A percentile compares a stretch with the other conserved stretches of the same genome.
Evolutionary conservation across 768 basidiomycete species (phyloP).

Genomic region (Scleroderma bovista): DNA sequence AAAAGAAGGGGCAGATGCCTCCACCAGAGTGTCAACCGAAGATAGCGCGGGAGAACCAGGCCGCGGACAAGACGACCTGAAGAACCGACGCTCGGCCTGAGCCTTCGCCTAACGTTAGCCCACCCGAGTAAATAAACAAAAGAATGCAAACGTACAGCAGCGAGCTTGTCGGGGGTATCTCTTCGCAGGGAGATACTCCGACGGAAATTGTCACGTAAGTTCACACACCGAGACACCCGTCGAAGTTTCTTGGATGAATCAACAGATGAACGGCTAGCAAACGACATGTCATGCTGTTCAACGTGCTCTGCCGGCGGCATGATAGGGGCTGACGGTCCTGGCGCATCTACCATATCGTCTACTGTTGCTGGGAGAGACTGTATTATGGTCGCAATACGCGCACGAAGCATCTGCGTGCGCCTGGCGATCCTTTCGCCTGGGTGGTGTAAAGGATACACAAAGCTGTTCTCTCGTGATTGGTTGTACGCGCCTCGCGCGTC

Average conservation of each 20-base stretch:
- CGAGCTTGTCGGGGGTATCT: conserved; percentile 13
- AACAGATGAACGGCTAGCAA: background rate
- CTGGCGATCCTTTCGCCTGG: conserved; percentile 23
- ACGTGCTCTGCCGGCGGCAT: background rate
- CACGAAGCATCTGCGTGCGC: conserved; percentile 21
- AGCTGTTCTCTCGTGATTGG: conserved; percentile 5
- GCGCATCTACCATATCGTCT: conserved; percentile 8
- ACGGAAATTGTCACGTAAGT: conserved; percentile 22
- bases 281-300: background rate
- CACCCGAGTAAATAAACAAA: background rate
- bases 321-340: conserved; percentile 1
- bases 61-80: conserved; percentile 3
- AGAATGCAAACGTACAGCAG: background rate
- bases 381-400: conserved; percentile 22
- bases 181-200: conserved; percentile 4
- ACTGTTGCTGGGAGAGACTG: conserved; percentile 23
- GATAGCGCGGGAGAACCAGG: conserved; percentile 14
- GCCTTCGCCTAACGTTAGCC: conserved; percentile 9
- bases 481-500: background rate
- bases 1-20: background rate
- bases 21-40: conserved; percentile 22
- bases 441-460: conserved; percentile 11
- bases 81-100: conserved; percentile 19
- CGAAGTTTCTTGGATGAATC: conserved; percentile 13
- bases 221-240: conserved; percentile 17